Evolutionary conservation across 352 stramenopile species (phyloP).

Genomic region (Pythium rhizo-oryzae): DNA sequence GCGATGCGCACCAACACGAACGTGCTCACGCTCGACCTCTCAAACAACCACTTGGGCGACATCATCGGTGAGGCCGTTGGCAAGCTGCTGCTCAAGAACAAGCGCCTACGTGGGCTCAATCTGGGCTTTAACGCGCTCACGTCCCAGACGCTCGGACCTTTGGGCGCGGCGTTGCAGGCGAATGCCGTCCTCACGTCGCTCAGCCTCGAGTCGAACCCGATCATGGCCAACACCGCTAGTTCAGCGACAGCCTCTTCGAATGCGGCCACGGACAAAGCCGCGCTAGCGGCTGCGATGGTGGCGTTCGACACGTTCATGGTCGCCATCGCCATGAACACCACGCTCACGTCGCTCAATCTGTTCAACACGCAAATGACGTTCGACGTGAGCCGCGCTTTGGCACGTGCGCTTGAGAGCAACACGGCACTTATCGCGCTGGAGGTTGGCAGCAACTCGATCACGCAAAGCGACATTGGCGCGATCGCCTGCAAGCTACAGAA

Average conservation of each 20-base stretch:
- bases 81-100: constrained; percentile 66
- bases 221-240: constrained; percentile 35
- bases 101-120: constrained; percentile 50
- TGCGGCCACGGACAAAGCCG: not conserved
- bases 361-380: constrained; percentile 62
- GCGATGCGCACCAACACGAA: constrained; percentile 62
- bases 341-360: constrained; percentile 57
- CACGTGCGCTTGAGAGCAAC: constrained; percentile 54
- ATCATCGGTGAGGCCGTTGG: constrained; percentile 38
- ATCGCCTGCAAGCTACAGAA: constrained; percentile 44
- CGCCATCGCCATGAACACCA: constrained; percentile 38
- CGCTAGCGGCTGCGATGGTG: constrained; percentile 18
- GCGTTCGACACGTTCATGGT: constrained; percentile 45
- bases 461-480: constrained; percentile 47
- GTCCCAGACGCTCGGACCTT: constrained; percentile 31
- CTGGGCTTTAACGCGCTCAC: constrained; percentile 64
- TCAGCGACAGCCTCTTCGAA: not conserved
- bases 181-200: constrained; percentile 60
- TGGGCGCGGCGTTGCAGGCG: constrained; percentile 42
- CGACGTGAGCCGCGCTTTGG: constrained; percentile 48
- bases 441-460: constrained; percentile 47
- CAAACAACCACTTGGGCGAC: constrained; percentile 59
- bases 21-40: constrained; percentile 59
- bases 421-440: constrained; percentile 52
- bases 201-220: constrained; percentile 61